Evolutionary conservation across 805 yeast genomes (phyloP).

Genomic region (Cyberlindnera mrakii): DNA sequence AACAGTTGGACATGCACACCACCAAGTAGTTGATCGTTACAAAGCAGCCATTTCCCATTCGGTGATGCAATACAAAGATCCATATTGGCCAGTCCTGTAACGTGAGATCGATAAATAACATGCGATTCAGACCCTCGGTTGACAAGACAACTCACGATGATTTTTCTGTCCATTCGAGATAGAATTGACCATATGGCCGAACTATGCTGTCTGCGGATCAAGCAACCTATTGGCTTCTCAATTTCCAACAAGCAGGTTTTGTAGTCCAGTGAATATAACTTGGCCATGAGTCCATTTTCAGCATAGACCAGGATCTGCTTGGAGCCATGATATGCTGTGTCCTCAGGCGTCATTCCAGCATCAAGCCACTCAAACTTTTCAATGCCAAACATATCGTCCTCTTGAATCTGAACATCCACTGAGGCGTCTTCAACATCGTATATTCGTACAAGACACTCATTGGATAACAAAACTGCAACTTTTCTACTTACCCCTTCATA

Average conservation of each 20-base stretch:
- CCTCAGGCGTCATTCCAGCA: slow-evolving; percentile 1
- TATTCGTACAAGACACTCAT: slow-evolving; percentile 4
- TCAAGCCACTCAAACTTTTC: slow-evolving; percentile 14
- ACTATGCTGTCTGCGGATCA: slow-evolving; percentile 3
- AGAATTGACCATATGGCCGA: slow-evolving; percentile 1
- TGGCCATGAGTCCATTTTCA: slow-evolving; percentile 6
- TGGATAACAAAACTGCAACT: slow-evolving; percentile 10
- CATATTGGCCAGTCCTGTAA: slow-evolving; percentile 1
- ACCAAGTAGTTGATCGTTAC: slow-evolving; percentile 6
- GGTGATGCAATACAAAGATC: slow-evolving; percentile 5
- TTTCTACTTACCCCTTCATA: slow-evolving; percentile 4
- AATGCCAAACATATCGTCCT: slow-evolving; percentile 16
- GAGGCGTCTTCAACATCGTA: slow-evolving; percentile 10
- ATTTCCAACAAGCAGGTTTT: slow-evolving; percentile 4
- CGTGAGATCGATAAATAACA: slow-evolving; percentile 2
- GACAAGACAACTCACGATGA: background rate
- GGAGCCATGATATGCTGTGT: slow-evolving; percentile 14
- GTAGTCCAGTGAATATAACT: slow-evolving; percentile 13
- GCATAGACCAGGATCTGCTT: slow-evolving; percentile 14
- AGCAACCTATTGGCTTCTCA: slow-evolving; percentile 8
- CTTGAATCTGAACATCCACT: slow-evolving; percentile 10
- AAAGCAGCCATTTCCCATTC: slow-evolving; percentile 8
- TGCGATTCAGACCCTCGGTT: slow-evolving; percentile 6
- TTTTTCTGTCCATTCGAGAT: background rate
- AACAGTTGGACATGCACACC: slow-evolving; percentile 2